Evolutionary conservation across 2,329 filamentous ascomycete genomes (phyloP), one percentile per base, ranked within the genome.

Genomic region (Lasiodiplodia sp.): DNA sequence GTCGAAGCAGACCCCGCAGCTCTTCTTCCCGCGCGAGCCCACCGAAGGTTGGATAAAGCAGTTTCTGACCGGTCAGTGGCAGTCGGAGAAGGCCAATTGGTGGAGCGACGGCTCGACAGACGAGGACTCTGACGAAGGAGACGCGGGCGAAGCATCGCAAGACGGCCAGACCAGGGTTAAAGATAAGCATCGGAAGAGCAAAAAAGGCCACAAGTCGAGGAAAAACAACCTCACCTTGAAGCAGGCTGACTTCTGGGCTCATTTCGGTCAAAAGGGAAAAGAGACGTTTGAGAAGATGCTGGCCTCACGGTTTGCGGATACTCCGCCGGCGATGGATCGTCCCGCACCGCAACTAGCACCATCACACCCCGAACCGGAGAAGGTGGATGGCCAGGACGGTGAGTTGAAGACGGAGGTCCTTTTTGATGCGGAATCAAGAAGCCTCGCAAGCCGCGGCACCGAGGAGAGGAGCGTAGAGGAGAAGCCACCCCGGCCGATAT

Each of bases 1-100:
- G 51, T 21, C 40, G 23, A 47, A 53, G 51, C 25, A 53, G 31
- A 64, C 40, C 49, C 65, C 34, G 69, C 72, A 62, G 70, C 71
- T 69, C 68, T 73, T 69, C 65, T 73, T 69, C 78, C 78, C 4
- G 74, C 77, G 47, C 75, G 76, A 28, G 84, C 86, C 94, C 66
- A 93, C 91, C 0, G 91, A 94, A 78, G 91, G 94, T 82, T 95
- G 92, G 92, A 93, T 96, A 72, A 91, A 92, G 70, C 91, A 92
- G 70, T 93, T 94, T 76, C 89, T 92, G n/a, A 87, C 90, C n/a
- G 87, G 87, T 71, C 88, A 91, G 72, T 86, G 86, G 72, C 86
- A 89, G 72, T 87, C 86, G 38, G 92, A 96, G 77, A 88, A 88
- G 72, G 89, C 88, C 70, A 91, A 93, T 79, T 97, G 93, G 93